Conservation (phyloP, 768 basidiomycete species). For the Amanita pseudoporphyria region DNA sequence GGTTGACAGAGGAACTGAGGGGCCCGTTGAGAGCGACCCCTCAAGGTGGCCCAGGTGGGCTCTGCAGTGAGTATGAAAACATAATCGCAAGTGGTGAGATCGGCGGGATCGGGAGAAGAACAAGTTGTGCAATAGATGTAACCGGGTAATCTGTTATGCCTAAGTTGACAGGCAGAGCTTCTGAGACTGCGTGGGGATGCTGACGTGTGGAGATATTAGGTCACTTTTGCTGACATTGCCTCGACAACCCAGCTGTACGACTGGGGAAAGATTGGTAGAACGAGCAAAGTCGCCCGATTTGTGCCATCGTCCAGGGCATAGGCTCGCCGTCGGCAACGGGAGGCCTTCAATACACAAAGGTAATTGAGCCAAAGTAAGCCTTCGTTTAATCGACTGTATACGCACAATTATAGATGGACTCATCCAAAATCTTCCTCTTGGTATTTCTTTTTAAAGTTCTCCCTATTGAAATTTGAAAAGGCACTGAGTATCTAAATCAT, state of each 20-base stretch:
- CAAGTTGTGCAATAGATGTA: no score
- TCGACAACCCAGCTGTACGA: constrained; percentile 88
- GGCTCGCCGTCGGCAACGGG: constrained; percentile 55
- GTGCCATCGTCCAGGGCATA: constrained; percentile 51
- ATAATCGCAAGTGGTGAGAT: no score
- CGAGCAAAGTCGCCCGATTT: constrained; percentile 84
- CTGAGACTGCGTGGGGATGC: no score
- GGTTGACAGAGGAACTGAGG: no score
- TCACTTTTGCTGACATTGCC: no score
- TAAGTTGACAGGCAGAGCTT: no score
- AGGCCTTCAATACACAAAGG: constrained; percentile 95
- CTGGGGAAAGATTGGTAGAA: constrained; percentile 83
- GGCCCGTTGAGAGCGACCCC: no score
- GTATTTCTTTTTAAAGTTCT: constrained; percentile 29
- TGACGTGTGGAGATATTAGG: no score
- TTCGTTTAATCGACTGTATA: constrained; percentile 7
- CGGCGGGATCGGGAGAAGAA: no score
- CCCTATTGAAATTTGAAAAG: constrained; percentile 60
- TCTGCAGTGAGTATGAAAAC: no score
- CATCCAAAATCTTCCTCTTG: constrained; percentile 64
- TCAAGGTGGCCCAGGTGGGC: no score
- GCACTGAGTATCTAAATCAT: constrained; percentile 87
- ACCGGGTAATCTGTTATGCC: no score
- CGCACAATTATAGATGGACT: constrained; percentile 95
- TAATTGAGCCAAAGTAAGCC: constrained; percentile 24